These are phyloP conservation scores for Lodderomyces orthopsilosis DNA, from an alignment of 1,139 yeast genomes.

Conservation along the genomic window DNA sequence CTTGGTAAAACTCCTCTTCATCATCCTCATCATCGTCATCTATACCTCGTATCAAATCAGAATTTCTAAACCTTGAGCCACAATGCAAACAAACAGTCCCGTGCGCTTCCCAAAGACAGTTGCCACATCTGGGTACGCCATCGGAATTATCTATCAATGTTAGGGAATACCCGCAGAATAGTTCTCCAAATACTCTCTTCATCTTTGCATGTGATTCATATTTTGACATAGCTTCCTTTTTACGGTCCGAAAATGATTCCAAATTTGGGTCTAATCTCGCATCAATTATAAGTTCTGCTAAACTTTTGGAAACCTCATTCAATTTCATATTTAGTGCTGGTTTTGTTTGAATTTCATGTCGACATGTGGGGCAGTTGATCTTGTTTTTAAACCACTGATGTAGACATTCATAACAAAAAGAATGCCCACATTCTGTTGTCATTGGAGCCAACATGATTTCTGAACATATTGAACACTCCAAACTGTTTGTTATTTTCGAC, in stretches of 20 bases:
- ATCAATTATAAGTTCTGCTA: constrained; percentile 32
- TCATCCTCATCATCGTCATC: constrained; percentile 24
- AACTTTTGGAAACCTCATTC: constrained; percentile 30
- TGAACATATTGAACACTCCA: constrained; percentile 45
- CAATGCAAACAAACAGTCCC: constrained; percentile 57
- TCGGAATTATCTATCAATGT: constrained; percentile 63
- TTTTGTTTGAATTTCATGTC: constrained; percentile 37
- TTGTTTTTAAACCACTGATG: constrained; percentile 49
- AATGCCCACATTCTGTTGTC: constrained; percentile 42
- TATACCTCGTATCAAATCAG: constrained; percentile 20
- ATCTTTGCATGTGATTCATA: constrained; percentile 39
- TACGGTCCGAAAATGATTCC: constrained; percentile 21
- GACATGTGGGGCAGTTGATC: constrained; percentile 56
- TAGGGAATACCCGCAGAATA: constrained; percentile 45
- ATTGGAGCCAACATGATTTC: constrained; percentile 47
- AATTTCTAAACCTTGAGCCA: constrained; percentile 37
- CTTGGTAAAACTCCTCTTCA: constrained; percentile 22
- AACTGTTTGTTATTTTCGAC: constrained; percentile 24
- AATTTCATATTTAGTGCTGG: constrained; percentile 49
- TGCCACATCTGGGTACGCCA: constrained; percentile 76
- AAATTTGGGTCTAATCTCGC: constrained; percentile 17
- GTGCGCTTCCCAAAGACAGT: constrained; percentile 80
- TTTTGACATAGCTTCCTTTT: constrained; percentile 22
- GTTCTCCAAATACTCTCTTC: constrained; percentile 43
- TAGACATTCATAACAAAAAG: constrained; percentile 49